These are phyloP conservation scores for Trichoderma gracile DNA, from an alignment of 2,329 filamentous ascomycete genomes.

Conservation along the genomic window DNA sequence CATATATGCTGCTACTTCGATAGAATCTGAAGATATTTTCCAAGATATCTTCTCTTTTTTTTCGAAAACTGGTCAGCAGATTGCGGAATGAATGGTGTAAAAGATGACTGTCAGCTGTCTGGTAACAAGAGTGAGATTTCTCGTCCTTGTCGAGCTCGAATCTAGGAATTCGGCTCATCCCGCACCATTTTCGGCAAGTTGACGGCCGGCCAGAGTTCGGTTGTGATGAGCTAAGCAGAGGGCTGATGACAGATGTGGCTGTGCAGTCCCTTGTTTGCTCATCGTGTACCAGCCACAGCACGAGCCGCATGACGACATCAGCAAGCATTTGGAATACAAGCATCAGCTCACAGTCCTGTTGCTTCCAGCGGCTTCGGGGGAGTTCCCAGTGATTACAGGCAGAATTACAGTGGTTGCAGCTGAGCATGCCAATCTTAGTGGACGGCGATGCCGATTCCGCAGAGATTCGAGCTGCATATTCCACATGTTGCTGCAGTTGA, in stretches of 20 bases:
- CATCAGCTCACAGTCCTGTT: background rate
- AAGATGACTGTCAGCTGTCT: too few relatives aligned
- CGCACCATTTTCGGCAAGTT: background rate
- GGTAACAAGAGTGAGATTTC: too few relatives aligned
- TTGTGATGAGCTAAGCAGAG: conserved; percentile 3
- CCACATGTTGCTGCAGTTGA: background rate
- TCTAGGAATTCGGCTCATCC: background rate
- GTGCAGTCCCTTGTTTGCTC: background rate
- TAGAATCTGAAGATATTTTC: too few relatives aligned
- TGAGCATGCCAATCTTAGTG: background rate
- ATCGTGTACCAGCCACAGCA: background rate
- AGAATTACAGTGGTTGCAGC: background rate
- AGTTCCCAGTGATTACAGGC: background rate
- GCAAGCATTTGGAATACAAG: conserved; percentile 1
- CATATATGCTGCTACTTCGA: too few relatives aligned
- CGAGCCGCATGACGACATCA: conserved; percentile 6
- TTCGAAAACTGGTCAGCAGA: background rate
- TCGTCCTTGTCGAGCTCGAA: too few relatives aligned
- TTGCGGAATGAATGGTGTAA: background rate
- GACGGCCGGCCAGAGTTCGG: background rate
- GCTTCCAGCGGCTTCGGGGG: conserved; percentile 13
- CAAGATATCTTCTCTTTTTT: too few relatives aligned
- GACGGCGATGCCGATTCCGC: background rate
- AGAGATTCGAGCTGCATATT: background rate
- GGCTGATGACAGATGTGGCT: background rate